Percentiles rank a stretch among this genome's conserved stretches.
phyloP scores from a whole-genome alignment of 1,284 basidiomycete genomes.

The Coriolopsis trogii region DNA sequence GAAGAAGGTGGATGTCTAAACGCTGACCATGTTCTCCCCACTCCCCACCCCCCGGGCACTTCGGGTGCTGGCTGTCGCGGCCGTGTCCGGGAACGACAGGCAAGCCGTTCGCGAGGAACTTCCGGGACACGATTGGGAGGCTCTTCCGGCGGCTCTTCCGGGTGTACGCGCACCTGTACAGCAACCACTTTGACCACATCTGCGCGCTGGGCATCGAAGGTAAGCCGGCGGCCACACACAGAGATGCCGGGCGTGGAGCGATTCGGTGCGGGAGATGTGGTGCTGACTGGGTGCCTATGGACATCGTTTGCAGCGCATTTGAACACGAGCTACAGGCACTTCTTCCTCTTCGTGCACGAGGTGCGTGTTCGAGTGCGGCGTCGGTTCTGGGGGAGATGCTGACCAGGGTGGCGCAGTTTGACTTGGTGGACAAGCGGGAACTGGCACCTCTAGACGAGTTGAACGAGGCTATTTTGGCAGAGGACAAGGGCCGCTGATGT shows the following conservation, averaged over 20 bases:
- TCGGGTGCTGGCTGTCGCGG: too few species aligned
- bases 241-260: too few species aligned
- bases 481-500: conserved; percentile 65
- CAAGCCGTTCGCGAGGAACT: conserved; percentile 90
- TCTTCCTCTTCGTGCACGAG: conserved; percentile 96
- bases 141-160: conserved; percentile 94
- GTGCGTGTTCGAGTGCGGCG: conserved; percentile 43
- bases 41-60: too few species aligned
- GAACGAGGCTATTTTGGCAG: conserved; percentile 92
- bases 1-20: too few species aligned
- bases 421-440: conserved; percentile 97
- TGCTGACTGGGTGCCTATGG: too few species aligned
- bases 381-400: background rate
- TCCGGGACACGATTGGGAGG: conserved; percentile 89
- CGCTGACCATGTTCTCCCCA: background rate
- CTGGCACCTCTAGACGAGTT: conserved; percentile 95
- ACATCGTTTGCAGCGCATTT: conserved; percentile 93
- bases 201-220: conserved; percentile 98
- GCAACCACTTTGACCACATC: conserved; percentile 99
- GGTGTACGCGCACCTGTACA: conserved; percentile 98
- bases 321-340: conserved; percentile 98
- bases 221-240: conserved; percentile 37
- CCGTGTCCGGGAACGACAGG: too few species aligned
- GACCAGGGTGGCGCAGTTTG: conserved; percentile 62
- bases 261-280: too few species aligned